phyloP scores from a whole-genome alignment of 305 asterid genomes.

The Solanum hybrid region DNA sequence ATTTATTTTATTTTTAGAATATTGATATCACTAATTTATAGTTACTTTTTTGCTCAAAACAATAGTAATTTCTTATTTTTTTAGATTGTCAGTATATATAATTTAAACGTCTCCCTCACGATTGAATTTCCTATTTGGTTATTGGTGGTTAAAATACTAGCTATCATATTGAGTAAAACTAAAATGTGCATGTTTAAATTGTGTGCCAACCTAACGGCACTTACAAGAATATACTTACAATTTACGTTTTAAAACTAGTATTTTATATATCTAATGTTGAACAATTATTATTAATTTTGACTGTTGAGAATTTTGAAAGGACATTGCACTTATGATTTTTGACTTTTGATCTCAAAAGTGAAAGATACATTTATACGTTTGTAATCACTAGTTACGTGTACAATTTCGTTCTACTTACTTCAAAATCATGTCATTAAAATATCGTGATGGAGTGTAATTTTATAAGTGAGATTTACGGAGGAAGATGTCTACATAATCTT shows the following conservation, averaged over 20 bases:
- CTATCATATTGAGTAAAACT: neutral
- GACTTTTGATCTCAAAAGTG: neutral
- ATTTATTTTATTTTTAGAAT: neutral
- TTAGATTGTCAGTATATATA: neutral
- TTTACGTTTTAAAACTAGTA: neutral
- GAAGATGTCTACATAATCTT: neutral
- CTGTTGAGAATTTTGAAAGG: neutral
- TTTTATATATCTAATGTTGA: neutral
- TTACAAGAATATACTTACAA: neutral
- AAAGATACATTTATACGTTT: neutral
- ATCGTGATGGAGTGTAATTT: neutral
- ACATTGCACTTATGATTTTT: neutral
- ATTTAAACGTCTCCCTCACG: neutral
- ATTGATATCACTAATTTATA: neutral
- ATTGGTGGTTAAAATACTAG: neutral
- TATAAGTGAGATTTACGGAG: neutral
- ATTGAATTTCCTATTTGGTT: neutral
- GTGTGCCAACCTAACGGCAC: neutral
- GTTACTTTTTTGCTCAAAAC: neutral
- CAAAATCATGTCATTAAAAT: neutral
- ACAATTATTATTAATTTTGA: neutral
- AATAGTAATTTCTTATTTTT: neutral
- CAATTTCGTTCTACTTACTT: neutral
- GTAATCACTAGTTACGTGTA: neutral
- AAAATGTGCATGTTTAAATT: neutral